Evolutionary conservation across 2,329 filamentous ascomycete species (phyloP).

Genomic region (Talaromyces sp.): DNA sequence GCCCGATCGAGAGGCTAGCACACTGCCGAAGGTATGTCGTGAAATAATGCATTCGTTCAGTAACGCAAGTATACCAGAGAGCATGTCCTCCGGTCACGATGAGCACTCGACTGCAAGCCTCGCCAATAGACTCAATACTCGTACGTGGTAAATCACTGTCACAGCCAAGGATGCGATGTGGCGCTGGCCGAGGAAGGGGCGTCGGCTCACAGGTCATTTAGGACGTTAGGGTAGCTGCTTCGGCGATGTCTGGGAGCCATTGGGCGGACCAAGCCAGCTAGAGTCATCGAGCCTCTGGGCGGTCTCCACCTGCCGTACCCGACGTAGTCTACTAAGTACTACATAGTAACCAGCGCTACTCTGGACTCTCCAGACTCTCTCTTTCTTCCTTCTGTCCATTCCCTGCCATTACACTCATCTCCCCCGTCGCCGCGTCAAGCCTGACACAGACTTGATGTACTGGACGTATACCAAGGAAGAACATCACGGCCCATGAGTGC

Average conservation of each 20-base stretch:
- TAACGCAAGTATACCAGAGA: no score
- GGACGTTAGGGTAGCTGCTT: background rate
- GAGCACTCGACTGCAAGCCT: background rate
- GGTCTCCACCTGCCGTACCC: background rate
- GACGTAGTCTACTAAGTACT: background rate
- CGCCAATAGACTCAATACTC: background rate
- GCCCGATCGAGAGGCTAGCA: background rate
- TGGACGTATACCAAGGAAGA: background rate
- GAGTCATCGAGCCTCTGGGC: background rate
- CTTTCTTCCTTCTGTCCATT: background rate
- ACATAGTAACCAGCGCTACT: background rate
- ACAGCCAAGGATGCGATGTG: constrained; percentile 7
- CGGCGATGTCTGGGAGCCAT: background rate
- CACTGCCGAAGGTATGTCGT: background rate
- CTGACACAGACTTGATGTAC: background rate
- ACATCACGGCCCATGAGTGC: constrained; percentile 2
- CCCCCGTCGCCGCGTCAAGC: background rate
- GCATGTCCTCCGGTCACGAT: no score
- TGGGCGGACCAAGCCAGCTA: background rate
- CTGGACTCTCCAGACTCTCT: background rate
- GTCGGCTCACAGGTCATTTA: background rate
- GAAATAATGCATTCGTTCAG: background rate
- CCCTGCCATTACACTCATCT: background rate
- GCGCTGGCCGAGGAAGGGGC: background rate
- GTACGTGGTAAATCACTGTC: background rate